Evolutionary conservation across 768 basidiomycete species (phyloP).

Genomic region (Mrakia frigida): DNA sequence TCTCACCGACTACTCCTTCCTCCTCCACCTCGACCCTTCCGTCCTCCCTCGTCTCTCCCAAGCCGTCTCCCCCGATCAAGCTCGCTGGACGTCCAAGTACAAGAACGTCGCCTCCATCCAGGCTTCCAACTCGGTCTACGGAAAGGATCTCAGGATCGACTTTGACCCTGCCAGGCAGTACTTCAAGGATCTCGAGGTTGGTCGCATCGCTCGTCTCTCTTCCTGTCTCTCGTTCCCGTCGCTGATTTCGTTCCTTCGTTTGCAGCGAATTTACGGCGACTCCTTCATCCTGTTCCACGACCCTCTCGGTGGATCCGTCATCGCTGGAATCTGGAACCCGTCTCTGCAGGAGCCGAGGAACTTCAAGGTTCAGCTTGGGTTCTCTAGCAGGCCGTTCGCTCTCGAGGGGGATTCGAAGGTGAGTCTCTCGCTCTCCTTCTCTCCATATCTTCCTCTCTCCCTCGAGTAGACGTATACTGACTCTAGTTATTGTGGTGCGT

Average conservation of each 20-base stretch:
- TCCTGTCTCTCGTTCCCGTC: slow-evolving; percentile 24
- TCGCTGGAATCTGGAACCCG: slow-evolving; percentile 85
- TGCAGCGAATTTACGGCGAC: slow-evolving; percentile 66
- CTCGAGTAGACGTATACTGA: not conserved
- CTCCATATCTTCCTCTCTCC: not conserved
- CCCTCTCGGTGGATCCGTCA: slow-evolving; percentile 65
- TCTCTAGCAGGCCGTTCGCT: slow-evolving; percentile 60
- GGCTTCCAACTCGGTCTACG: slow-evolving; percentile 41
- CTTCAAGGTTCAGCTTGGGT: slow-evolving; percentile 78
- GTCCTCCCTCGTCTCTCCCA: slow-evolving; percentile 70
- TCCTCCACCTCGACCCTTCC: slow-evolving; percentile 65
- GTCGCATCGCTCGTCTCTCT: slow-evolving; percentile 34
- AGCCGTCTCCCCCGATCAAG: slow-evolving; percentile 55
- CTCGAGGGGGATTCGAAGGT: slow-evolving; percentile 41
- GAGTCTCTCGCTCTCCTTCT: not conserved
- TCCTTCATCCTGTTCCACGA: slow-evolving; percentile 82
- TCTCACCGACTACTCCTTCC: slow-evolving; percentile 73
- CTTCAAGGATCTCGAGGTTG: slow-evolving; percentile 67
- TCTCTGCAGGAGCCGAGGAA: slow-evolving; percentile 47
- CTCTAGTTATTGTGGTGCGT: not conserved
- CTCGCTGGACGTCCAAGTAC: slow-evolving; percentile 49
- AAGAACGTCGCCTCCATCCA: slow-evolving; percentile 51
- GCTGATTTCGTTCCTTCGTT: too few species aligned
- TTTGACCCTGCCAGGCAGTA: slow-evolving; percentile 73
- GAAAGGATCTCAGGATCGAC: slow-evolving; percentile 51